Evolutionary conservation across 1,284 basidiomycete genomes (phyloP).

Genomic region (Cutaneotrichosporon dermatis): DNA sequence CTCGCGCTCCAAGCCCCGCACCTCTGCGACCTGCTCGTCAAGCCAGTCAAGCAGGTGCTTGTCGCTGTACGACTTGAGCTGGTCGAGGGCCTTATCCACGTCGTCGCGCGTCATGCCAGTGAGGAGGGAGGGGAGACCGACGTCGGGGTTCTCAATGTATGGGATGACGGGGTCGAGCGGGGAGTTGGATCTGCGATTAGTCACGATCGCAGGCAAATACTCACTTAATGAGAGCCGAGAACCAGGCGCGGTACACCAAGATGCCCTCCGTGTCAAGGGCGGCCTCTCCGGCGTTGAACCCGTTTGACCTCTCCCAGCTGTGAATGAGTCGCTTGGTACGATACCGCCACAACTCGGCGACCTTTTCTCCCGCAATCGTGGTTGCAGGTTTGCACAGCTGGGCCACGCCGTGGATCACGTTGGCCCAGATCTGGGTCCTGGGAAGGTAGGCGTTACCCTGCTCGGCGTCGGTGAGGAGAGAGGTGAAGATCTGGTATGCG

Average conservation of each 20-base stretch:
- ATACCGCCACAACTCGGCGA: constrained; percentile 10
- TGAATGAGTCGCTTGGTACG: constrained; percentile 7
- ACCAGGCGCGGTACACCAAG: constrained; percentile 46
- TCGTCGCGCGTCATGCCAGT: constrained; percentile 27
- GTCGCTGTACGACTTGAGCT: constrained; percentile 24
- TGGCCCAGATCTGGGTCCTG: constrained; percentile 41
- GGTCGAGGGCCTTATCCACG: constrained; percentile 28
- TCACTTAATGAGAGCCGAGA: constrained; percentile 38
- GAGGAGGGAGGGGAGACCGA: constrained; percentile 21
- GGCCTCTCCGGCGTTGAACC: neutral
- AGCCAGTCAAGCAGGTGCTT: constrained; percentile 18
- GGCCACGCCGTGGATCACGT: constrained; percentile 39
- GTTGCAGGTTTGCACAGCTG: constrained; percentile 17
- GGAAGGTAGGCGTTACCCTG: constrained; percentile 23
- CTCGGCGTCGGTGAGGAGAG: constrained; percentile 33
- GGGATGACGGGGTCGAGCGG: constrained; percentile 23
- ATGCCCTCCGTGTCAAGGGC: constrained; percentile 31
- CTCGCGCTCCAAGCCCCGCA: constrained; percentile 24
- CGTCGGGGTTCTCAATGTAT: constrained; percentile 25
- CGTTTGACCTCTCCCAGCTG: constrained; percentile 32
- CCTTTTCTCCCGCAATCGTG: neutral
- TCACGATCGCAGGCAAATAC: constrained; percentile 5
- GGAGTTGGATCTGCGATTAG: neutral
- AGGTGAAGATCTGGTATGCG: constrained; percentile 45
- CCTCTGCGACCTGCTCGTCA: constrained; percentile 20